These are phyloP conservation scores for Pilatotrama ljubarskyi DNA, from an alignment of 768 basidiomycete genomes.

Conservation along the genomic window DNA sequence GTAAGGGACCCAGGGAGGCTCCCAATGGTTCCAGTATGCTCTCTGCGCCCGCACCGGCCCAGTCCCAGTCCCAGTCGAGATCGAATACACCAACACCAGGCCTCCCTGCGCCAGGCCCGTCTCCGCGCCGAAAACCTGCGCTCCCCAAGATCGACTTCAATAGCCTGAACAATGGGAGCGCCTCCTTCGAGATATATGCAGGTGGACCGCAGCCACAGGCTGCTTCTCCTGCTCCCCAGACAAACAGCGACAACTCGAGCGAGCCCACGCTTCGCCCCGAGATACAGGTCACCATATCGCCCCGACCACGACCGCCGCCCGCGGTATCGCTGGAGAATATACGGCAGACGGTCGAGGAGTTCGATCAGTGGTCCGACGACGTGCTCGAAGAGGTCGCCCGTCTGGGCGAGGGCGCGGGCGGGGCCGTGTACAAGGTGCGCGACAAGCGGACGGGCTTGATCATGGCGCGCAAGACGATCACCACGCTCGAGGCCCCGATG, in stretches of 20 bases:
- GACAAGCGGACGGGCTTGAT: slow-evolving; percentile 77
- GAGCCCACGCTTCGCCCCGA: slow-evolving; percentile 45
- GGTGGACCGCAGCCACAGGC: slow-evolving; percentile 28
- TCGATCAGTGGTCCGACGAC: slow-evolving; percentile 61
- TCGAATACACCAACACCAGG: slow-evolving; percentile 27
- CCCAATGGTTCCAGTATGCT: slow-evolving; percentile 32
- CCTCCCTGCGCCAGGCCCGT: slow-evolving; percentile 33
- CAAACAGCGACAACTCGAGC: slow-evolving; percentile 35
- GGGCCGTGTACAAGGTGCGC: slow-evolving; percentile 91
- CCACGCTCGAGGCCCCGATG: slow-evolving; percentile 85
- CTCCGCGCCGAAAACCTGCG: slow-evolving; percentile 36
- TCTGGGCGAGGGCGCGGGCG: slow-evolving; percentile 94
- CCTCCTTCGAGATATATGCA: slow-evolving; percentile 25
- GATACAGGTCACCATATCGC: slow-evolving; percentile 35
- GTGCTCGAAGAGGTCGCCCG: slow-evolving; percentile 73
- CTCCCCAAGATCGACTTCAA: slow-evolving; percentile 34
- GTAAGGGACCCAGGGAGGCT: slow-evolving; percentile 34
- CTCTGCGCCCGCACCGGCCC: slow-evolving; percentile 14
- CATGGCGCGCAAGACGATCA: slow-evolving; percentile 95
- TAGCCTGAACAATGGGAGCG: slow-evolving; percentile 7
- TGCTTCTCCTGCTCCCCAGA: slow-evolving; percentile 33
- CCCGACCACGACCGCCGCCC: slow-evolving; percentile 33
- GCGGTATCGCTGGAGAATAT: slow-evolving; percentile 29
- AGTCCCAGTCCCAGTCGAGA: slow-evolving; percentile 24
- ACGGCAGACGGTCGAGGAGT: slow-evolving; percentile 36